Evolutionary conservation across 108 stramenopile species (phyloP).

Genomic region (Cyclotella distinguenda): DNA sequence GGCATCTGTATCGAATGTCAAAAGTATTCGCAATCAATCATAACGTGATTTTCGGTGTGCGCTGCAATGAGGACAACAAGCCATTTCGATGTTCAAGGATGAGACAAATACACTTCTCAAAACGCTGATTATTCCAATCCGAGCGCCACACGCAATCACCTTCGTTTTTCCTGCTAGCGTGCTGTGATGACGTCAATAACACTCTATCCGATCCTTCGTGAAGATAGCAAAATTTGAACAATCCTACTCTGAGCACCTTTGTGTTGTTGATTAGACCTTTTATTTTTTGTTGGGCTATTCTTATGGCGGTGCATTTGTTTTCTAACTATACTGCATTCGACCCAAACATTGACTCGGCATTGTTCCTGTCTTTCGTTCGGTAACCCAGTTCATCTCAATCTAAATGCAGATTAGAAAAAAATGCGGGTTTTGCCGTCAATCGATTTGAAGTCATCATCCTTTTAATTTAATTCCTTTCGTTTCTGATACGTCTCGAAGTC

Average conservation of each 20-base stretch:
- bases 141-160: background rate
- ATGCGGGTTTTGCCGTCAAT: no score
- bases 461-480: no score
- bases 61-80: background rate
- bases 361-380: no score
- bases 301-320: background rate
- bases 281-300: background rate
- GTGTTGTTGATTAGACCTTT: background rate
- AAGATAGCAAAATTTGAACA: background rate
- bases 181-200: conserved; percentile 8
- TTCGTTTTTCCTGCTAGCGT: background rate
- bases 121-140: conserved; percentile 20
- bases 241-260: conserved; percentile 21
- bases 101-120: background rate
- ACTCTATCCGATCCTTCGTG: background rate
- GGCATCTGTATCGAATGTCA: no score
- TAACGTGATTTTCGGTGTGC: background rate
- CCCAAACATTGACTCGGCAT: no score
- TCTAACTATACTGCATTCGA: no score
- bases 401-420: no score
- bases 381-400: no score
- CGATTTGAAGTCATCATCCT: no score
- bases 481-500: no score
- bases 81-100: background rate
- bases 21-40: no score